Percentiles rank a stretch among this genome's conserved stretches.
phyloP scores from a whole-genome alignment of 2,329 filamentous ascomycete species.

The Stachybotrys chlorohalonatus region DNA sequence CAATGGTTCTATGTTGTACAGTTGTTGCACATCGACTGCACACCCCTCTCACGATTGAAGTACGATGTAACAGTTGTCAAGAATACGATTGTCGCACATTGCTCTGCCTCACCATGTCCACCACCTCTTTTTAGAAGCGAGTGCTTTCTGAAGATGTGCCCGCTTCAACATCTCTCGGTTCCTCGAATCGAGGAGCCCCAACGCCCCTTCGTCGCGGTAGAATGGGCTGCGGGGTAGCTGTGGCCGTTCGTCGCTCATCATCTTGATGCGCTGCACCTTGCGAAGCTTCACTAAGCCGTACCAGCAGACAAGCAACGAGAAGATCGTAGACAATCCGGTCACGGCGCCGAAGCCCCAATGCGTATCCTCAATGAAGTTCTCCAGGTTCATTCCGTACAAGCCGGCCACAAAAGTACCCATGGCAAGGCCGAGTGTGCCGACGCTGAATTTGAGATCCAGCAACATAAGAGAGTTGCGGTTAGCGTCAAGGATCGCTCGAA shows the following conservation, averaged over 20 bases:
- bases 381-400: constrained; percentile 99
- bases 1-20: no score
- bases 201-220: constrained; percentile 39
- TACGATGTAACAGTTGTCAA: no score
- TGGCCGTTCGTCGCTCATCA: constrained; percentile 48
- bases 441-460: constrained; percentile 90
- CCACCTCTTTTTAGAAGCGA: constrained; percentile 23
- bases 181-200: constrained; percentile 41
- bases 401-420: constrained; percentile 92
- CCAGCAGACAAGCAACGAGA: constrained; percentile 69
- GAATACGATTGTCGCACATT: not conserved
- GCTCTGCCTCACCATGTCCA: constrained; percentile 9
- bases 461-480: constrained; percentile 98
- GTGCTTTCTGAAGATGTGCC: constrained; percentile 39
- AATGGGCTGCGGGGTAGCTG: constrained; percentile 27
- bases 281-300: constrained; percentile 79
- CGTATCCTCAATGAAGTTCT: constrained; percentile 96
- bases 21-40: no score
- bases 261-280: constrained; percentile 79
- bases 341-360: constrained; percentile 76
- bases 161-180: constrained; percentile 46
- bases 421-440: constrained; percentile 87
- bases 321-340: constrained; percentile 58
- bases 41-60: no score
- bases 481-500: constrained; percentile 93